Evolutionary conservation across 1,139 yeast genomes (phyloP).

Genomic region (Kodamaea plutei): DNA sequence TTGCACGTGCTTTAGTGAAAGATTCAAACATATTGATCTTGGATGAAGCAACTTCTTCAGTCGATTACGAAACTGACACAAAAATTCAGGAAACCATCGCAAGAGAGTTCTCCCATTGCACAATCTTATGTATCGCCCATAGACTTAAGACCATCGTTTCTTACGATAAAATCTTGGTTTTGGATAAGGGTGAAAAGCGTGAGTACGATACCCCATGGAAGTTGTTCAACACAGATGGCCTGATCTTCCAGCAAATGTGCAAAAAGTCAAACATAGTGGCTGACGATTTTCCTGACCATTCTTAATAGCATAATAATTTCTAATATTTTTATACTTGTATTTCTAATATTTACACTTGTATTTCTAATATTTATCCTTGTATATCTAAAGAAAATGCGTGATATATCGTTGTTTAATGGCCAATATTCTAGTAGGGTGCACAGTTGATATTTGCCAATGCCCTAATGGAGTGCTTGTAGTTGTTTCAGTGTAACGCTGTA

Average conservation of each 20-base stretch:
- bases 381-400: no score
- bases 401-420: no score
- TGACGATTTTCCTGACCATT: conserved; percentile 7
- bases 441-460: no score
- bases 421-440: no score
- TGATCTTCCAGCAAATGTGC: conserved; percentile 34
- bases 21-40: conserved; percentile 34
- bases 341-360: no score
- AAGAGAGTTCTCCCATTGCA: conserved; percentile 32
- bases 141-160: conserved; percentile 36
- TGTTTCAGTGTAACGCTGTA: no score
- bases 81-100: conserved; percentile 35
- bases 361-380: no score
- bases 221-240: conserved; percentile 19
- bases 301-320: no score
- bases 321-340: no score
- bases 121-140: conserved; percentile 40
- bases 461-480: no score
- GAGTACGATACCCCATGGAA: conserved; percentile 25
- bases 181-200: conserved; percentile 27
- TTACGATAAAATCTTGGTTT: conserved; percentile 35
- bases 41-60: conserved; percentile 43
- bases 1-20: conserved; percentile 39
- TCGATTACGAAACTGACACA: conserved; percentile 39
- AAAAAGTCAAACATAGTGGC: conserved; percentile 22